phyloP scores from a whole-genome alignment of 768 basidiomycete genomes.

The Mycena maculata region DNA sequence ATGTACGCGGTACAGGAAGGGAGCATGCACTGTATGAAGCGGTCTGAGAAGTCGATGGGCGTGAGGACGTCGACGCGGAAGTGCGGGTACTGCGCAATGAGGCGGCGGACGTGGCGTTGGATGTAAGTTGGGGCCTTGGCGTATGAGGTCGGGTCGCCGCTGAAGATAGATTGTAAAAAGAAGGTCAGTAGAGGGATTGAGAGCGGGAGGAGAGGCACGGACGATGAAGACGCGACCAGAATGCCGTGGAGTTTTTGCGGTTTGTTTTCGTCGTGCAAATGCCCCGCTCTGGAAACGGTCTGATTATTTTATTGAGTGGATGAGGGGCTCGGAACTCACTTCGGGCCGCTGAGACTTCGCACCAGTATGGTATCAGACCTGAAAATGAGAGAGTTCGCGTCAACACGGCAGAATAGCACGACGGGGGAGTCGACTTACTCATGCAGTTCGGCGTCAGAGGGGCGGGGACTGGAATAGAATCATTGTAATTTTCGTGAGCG shows the following conservation, averaged over 20 bases:
- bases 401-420: background rate
- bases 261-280: too few relatives aligned
- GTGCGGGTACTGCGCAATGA: background rate
- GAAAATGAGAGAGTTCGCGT: background rate
- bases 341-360: background rate
- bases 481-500: background rate
- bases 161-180: background rate
- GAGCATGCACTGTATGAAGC: background rate
- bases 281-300: background rate
- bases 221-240: background rate
- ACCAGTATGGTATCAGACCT: background rate
- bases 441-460: conserved; percentile 6
- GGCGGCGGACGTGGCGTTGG: background rate
- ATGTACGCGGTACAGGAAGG: background rate
- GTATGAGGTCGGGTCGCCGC: background rate
- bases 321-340: background rate
- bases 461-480: background rate
- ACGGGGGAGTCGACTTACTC: background rate
- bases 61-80: conserved; percentile 13
- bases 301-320: background rate
- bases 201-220: background rate
- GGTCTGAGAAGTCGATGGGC: background rate
- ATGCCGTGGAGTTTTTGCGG: too few relatives aligned
- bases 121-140: background rate
- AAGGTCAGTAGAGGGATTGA: background rate